phyloP scores from a whole-genome alignment of 148 eudicot genomes.

The Pharnaceum exiguum region DNA sequence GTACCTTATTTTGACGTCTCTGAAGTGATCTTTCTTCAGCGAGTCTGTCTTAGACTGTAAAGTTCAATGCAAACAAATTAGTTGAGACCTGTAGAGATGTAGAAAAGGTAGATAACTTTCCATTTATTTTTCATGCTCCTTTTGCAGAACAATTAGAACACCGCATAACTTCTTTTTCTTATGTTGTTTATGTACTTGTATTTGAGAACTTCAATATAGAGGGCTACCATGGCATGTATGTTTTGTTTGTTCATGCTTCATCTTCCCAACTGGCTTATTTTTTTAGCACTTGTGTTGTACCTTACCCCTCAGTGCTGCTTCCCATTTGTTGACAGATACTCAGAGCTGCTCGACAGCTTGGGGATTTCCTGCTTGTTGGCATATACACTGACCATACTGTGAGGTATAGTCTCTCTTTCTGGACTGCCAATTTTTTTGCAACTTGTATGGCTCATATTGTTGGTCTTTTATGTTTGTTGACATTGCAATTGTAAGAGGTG shows the following conservation, averaged over 20 bases:
- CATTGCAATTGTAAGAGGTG: not conserved
- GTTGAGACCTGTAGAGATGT: too few relatives aligned
- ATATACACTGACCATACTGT: constrained; percentile 74
- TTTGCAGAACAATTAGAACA: constrained; percentile 8
- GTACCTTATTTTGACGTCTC: not conserved
- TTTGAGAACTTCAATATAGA: not conserved
- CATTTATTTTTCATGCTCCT: not conserved
- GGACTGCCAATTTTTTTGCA: not conserved
- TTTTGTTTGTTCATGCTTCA: constrained; percentile 8
- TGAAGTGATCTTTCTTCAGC: not conserved
- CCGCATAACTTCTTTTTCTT: constrained; percentile 16
- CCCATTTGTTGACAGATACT: constrained; percentile 53
- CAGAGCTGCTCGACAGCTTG: constrained; percentile 77
- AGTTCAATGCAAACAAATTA: too few relatives aligned
- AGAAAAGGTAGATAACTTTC: too few relatives aligned
- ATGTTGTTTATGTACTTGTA: not conserved
- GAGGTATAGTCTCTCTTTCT: constrained; percentile 42
- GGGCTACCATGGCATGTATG: not conserved
- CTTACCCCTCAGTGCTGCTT: constrained; percentile 7
- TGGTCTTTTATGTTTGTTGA: not conserved
- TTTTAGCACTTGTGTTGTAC: not conserved
- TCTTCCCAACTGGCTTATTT: not conserved
- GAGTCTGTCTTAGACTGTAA: not conserved
- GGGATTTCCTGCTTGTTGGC: constrained; percentile 95
- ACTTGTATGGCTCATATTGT: not conserved